Base-by-base conservation (phyloP, 1,139 yeast genomes). In the Yamadazyma mexicana region DNA sequence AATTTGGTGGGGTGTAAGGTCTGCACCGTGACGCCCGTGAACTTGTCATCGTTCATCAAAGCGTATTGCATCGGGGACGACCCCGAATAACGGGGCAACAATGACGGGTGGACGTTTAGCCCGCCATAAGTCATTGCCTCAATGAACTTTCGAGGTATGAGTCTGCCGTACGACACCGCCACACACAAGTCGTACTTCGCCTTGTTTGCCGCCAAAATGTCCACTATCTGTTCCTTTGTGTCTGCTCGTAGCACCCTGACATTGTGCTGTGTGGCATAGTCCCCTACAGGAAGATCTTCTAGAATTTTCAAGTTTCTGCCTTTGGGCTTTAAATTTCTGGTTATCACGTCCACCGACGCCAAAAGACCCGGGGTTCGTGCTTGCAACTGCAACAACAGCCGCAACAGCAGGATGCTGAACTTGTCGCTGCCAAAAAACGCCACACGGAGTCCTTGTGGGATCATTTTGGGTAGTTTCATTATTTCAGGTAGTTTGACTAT, bases 41-140 rank as follows among this genome's bases (percentile, higher is more conserved):
- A 48, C 1, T 48, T 32, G 48, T 85, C 92, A 38, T 72, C 72
- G 47, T 85, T 79, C 52, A 89, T 61, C 17, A 94, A 60, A 0
- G 96, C 83, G 46, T 80, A 75, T 48, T 92, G 98, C 5, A 94
- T 64, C 0, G 99, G 99, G 2, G 97, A 84, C 0, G 98, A 81
- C 0, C 99, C 99, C 1, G 91, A 76, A 54, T 87, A 81, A 37
- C 64, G 66, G 0, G 98, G 98, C 10, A 92, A 69, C 14, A 91
- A 60, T 0, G 97, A 88, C 0, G 99, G 99, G 57, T 92, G 99
- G 0, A 92, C 91, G 55, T 92, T 92, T 17, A 92, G 55, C 0
- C 97, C 95, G 0, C 92, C 91, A 54, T 62, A 79, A 8, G 62
- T 59, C 31, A 83, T 63, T 0, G 56, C 33, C 0, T 55, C 39